These are phyloP conservation scores for Lactifluus hygrophoroides DNA, from an alignment of 768 basidiomycete species.

Conservation along the genomic window DNA sequence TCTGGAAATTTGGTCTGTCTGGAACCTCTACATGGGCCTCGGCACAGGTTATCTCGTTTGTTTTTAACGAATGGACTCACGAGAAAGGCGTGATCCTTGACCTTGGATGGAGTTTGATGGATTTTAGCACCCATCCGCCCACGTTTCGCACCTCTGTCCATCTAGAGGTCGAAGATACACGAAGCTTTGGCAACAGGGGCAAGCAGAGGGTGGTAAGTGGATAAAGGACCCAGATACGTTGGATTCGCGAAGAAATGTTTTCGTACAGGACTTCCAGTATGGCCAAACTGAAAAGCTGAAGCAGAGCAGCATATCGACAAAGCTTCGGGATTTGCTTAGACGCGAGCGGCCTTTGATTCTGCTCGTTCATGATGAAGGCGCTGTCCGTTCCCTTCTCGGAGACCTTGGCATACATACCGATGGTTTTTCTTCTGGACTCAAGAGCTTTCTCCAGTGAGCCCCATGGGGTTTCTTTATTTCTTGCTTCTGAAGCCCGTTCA, in stretches of 20 bases:
- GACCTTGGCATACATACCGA: constrained; percentile 1
- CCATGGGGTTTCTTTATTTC: not conserved
- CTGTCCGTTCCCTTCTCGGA: not conserved
- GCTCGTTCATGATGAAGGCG: constrained; percentile 11
- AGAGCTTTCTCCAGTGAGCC: constrained; percentile 11
- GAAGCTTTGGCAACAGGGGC: constrained; percentile 11
- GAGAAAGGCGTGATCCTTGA: constrained; percentile 15
- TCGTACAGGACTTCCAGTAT: constrained; percentile 4
- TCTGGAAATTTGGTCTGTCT: constrained; percentile 11
- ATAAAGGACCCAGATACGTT: not conserved
- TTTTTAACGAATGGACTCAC: constrained; percentile 16
- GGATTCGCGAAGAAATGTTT: not conserved
- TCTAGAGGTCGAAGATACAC: constrained; percentile 7
- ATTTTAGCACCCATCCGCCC: constrained; percentile 1
- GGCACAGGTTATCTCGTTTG: constrained; percentile 6
- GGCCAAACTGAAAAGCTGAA: constrained; percentile 13
- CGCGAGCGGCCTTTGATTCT: constrained; percentile 2
- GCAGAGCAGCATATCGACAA: not conserved
- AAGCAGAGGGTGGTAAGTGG: constrained; percentile 8
- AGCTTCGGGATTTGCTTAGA: constrained; percentile 5
- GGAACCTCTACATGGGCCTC: constrained; percentile 3
- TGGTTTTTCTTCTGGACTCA: constrained; percentile 4
- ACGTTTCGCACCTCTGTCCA: constrained; percentile 8
- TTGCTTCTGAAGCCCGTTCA: not conserved
- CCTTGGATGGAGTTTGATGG: constrained; percentile 15